phyloP scores from a whole-genome alignment of 2,329 filamentous ascomycete genomes.

The Sarocladiaceae sp. region DNA sequence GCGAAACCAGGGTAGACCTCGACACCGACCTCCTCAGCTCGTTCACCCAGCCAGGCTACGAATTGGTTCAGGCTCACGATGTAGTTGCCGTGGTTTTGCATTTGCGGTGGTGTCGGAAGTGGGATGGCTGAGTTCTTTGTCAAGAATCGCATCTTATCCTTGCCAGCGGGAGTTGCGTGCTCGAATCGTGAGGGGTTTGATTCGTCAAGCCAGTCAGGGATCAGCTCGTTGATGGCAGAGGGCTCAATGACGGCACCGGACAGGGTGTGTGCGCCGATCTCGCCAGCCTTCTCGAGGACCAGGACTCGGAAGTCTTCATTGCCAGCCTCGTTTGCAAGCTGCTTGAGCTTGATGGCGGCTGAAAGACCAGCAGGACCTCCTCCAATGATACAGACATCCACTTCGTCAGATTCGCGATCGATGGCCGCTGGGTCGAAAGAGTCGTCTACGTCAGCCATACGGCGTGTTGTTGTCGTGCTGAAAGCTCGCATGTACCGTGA shows the following conservation, averaged over 20 bases:
- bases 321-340: conserved; percentile 88
- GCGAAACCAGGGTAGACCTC: conserved; percentile 97
- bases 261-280: conserved; percentile 90
- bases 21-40: conserved; percentile 93
- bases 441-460: conserved; percentile 37
- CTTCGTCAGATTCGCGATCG: conserved; percentile 87
- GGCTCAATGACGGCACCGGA: conserved; percentile 96
- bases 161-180: conserved; percentile 76
- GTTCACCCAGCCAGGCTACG: conserved; percentile 90
- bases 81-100: conserved; percentile 98
- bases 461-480: conserved; percentile 26
- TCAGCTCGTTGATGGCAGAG: conserved; percentile 78
- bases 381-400: conserved; percentile 95
- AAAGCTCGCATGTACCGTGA: conserved; percentile 27
- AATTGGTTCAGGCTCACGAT: conserved; percentile 95
- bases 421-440: conserved; percentile 62
- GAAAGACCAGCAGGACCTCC: conserved; percentile 92
- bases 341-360: conserved; percentile 91
- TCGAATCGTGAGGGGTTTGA: conserved; percentile 85
- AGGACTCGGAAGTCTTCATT: conserved; percentile 95
- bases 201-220: conserved; percentile 90
- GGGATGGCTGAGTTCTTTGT: conserved; percentile 76
- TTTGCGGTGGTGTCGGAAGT: conserved; percentile 87
- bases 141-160: conserved; percentile 90
- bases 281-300: conserved; percentile 90